These are phyloP conservation scores for Kwoniella newhampshirensis DNA, from an alignment of 768 basidiomycete genomes.

Conservation along the genomic window DNA sequence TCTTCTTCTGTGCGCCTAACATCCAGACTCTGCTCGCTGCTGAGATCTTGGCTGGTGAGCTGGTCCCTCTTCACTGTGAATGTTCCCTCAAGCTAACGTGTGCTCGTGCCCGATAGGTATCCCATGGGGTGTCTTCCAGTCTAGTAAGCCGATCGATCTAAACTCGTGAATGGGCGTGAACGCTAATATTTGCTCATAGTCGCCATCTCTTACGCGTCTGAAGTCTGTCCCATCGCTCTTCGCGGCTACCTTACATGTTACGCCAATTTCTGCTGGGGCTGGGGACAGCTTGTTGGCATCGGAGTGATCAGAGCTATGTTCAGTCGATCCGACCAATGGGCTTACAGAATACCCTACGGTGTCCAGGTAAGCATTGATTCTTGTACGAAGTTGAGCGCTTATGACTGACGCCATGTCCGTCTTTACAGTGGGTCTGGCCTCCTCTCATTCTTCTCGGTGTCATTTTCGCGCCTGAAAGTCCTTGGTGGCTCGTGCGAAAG, in stretches of 20 bases:
- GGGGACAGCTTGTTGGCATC: conserved; percentile 49
- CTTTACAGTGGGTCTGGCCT: conserved; percentile 44
- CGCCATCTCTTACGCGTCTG: conserved; percentile 50
- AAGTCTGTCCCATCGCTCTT: conserved; percentile 51
- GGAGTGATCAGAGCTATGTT: conserved; percentile 49
- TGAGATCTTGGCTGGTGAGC: conserved; percentile 40
- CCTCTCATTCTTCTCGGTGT: conserved; percentile 39
- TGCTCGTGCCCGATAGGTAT: conserved; percentile 37
- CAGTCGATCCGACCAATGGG: conserved; percentile 40
- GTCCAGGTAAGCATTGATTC: conserved; percentile 23
- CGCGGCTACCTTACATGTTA: conserved; percentile 49
- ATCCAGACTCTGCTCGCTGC: conserved; percentile 37
- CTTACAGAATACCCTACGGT: conserved; percentile 30
- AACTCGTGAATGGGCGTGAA: background rate
- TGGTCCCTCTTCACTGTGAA: background rate
- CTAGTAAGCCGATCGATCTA: conserved; percentile 18
- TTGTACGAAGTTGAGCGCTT: no score
- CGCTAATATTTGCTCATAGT: conserved; percentile 18
- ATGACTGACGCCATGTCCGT: no score
- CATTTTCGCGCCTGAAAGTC: conserved; percentile 48
- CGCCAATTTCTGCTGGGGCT: conserved; percentile 54
- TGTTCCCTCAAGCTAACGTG: background rate
- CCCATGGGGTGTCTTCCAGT: conserved; percentile 53
- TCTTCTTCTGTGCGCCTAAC: conserved; percentile 42
- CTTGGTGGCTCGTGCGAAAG: conserved; percentile 50